Conservation (phyloP, 148 eudicot species). For the Rhododendron henanense region DNA sequence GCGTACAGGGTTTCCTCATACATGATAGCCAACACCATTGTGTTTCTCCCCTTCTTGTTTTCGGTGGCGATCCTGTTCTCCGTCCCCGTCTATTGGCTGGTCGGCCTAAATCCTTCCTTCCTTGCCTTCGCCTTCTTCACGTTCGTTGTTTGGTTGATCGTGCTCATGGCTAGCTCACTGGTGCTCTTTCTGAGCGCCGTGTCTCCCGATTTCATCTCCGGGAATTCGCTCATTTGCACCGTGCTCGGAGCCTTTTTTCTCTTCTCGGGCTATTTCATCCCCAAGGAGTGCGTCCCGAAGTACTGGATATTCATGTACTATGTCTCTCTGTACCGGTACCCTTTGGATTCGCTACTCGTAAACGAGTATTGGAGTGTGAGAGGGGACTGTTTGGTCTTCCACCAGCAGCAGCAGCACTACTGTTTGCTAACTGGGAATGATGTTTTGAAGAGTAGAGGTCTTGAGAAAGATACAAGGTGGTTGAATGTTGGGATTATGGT, state of each 20-base stretch:
- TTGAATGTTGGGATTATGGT: slow-evolving; percentile 80
- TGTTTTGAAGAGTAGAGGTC: slow-evolving; percentile 69
- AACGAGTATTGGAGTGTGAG: slow-evolving; percentile 87
- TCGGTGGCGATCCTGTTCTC: slow-evolving; percentile 65
- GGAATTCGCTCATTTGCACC: slow-evolving; percentile 83
- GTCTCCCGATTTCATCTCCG: slow-evolving; percentile 83
- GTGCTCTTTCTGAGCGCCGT: slow-evolving; percentile 82
- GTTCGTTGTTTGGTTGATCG: slow-evolving; percentile 72
- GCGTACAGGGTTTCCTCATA: slow-evolving; percentile 77
- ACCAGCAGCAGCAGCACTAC: slow-evolving; percentile 11
- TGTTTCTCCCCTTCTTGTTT: slow-evolving; percentile 82
- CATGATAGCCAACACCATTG: slow-evolving; percentile 75
- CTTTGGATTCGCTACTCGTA: slow-evolving; percentile 64
- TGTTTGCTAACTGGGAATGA: slow-evolving; percentile 73
- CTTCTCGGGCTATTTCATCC: slow-evolving; percentile 89
- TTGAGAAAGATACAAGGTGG: slow-evolving; percentile 80
- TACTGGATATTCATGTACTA: slow-evolving; percentile 98
- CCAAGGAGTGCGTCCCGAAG: slow-evolving; percentile 75
- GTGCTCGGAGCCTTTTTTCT: slow-evolving; percentile 86
- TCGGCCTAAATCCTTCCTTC: slow-evolving; percentile 70
- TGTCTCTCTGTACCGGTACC: slow-evolving; percentile 78
- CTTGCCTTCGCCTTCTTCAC: slow-evolving; percentile 64
- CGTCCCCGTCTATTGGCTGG: slow-evolving; percentile 80
- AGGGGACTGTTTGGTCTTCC: slow-evolving; percentile 46
- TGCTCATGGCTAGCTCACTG: slow-evolving; percentile 91